phyloP scores from a whole-genome alignment of 2,329 filamentous ascomycete genomes.

The Acrocalymma vagum region DNA sequence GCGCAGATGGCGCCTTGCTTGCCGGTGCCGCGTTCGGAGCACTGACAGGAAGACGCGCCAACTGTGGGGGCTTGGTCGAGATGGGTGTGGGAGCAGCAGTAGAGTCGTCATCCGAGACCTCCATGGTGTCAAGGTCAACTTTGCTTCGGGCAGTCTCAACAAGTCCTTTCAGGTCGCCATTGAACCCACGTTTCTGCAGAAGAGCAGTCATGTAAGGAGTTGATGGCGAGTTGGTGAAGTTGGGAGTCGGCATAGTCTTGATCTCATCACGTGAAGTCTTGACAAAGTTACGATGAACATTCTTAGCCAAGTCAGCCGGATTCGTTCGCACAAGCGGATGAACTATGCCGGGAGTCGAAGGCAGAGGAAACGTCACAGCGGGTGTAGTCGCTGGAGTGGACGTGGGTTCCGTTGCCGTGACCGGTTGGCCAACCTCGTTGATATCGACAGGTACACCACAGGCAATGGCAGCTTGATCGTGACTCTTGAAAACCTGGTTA shows the following conservation, averaged over 20 bases:
- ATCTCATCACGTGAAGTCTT: slow-evolving; percentile 23
- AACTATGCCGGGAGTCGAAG: slow-evolving; percentile 41
- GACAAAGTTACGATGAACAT: slow-evolving; percentile 41
- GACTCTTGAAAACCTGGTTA: slow-evolving; percentile 90
- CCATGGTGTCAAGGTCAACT: slow-evolving; percentile 45
- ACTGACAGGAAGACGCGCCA: slow-evolving; percentile 41
- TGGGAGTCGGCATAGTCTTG: slow-evolving; percentile 20
- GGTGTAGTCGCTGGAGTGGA: slow-evolving; percentile 35
- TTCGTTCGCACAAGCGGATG: slow-evolving; percentile 43
- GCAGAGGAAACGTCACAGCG: slow-evolving; percentile 36
- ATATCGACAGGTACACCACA: slow-evolving; percentile 85
- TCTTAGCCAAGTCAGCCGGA: slow-evolving; percentile 35
- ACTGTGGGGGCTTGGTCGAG: slow-evolving; percentile 34
- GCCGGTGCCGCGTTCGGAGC: slow-evolving; percentile 29
- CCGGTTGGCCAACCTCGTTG: slow-evolving; percentile 59
- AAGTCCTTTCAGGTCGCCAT: slow-evolving; percentile 48
- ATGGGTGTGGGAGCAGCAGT: slow-evolving; percentile 38
- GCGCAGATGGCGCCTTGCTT: slow-evolving; percentile 38
- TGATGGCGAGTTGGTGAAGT: slow-evolving; percentile 48
- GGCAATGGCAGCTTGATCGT: slow-evolving; percentile 89
- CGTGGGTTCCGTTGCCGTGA: slow-evolving; percentile 41
- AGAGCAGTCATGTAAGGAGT: slow-evolving; percentile 53
- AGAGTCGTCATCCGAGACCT: slow-evolving; percentile 46
- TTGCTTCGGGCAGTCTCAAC: slow-evolving; percentile 46
- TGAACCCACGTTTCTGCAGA: slow-evolving; percentile 51